Evolutionary conservation across 805 yeast species (phyloP).

Genomic region (Candida michaelii): DNA sequence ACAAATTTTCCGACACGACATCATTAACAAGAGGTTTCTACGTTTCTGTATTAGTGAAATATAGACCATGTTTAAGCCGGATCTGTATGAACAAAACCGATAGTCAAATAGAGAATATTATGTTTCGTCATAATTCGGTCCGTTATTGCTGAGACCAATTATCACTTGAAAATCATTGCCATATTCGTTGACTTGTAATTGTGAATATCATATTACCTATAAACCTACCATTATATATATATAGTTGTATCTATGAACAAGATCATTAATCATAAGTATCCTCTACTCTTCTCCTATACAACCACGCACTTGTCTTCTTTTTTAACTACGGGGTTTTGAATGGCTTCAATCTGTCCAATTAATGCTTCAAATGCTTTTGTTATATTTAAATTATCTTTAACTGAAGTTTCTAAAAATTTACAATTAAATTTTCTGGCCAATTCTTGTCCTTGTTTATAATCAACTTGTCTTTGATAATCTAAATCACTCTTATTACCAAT

Average conservation of each 20-base stretch:
- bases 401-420: conserved; percentile 49
- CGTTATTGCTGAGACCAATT: too few species aligned
- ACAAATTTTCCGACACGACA: too few species aligned
- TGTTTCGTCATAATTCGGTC: too few species aligned
- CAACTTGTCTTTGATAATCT: conserved; percentile 59
- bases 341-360: conserved; percentile 57
- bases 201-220: neutral
- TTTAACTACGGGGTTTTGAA: conserved; percentile 51
- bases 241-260: neutral
- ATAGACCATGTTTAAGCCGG: too few species aligned
- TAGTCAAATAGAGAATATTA: too few species aligned
- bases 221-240: neutral
- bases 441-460: conserved; percentile 50
- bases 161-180: too few species aligned
- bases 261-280: conserved; percentile 1
- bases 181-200: too few species aligned
- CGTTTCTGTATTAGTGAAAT: too few species aligned
- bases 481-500: conserved; percentile 77
- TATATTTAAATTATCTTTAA: conserved; percentile 44
- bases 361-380: conserved; percentile 57
- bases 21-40: too few species aligned
- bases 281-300: conserved; percentile 6
- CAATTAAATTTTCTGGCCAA: conserved; percentile 46
- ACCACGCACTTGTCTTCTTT: conserved; percentile 53
- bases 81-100: too few species aligned